Percentiles rank a stretch among this genome's conserved stretches.
Conservation (phyloP, 2,329 filamentous ascomycete species). For the Cladosporium austrohemisphaericum region DNA sequence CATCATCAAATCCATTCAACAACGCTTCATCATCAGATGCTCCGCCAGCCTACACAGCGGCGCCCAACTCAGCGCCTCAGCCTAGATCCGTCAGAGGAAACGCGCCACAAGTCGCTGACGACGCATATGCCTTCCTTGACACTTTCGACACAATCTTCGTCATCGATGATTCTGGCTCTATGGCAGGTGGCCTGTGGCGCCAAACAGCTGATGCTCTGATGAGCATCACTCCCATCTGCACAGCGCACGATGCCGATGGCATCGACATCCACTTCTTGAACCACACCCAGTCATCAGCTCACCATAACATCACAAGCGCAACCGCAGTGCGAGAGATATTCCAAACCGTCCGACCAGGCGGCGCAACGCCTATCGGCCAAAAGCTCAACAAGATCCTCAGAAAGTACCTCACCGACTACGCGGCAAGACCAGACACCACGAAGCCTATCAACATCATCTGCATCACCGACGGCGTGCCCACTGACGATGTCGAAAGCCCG, state of each 20-base stretch:
- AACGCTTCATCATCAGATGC: constrained; percentile 21
- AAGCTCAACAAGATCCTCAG: constrained; percentile 68
- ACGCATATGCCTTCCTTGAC: constrained; percentile 70
- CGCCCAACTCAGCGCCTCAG: constrained; percentile 37
- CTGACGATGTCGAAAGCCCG: constrained; percentile 70
- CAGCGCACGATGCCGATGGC: constrained; percentile 72
- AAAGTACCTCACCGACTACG: constrained; percentile 63
- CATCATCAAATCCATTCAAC: neutral
- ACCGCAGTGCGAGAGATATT: constrained; percentile 67
- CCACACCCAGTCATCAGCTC: constrained; percentile 55
- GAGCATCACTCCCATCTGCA: constrained; percentile 77
- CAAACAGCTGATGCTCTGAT: constrained; percentile 69
- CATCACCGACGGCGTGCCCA: constrained; percentile 82
- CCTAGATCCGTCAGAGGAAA: constrained; percentile 19
- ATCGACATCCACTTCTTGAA: constrained; percentile 93
- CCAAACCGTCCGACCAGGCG: constrained; percentile 57
- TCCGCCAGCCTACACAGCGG: constrained; percentile 40
- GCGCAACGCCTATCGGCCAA: constrained; percentile 70
- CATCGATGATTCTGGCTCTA: constrained; percentile 88
- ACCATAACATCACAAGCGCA: constrained; percentile 60
- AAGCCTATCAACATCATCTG: constrained; percentile 89
- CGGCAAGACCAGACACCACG: constrained; percentile 45
- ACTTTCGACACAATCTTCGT: constrained; percentile 85
- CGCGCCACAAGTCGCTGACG: constrained; percentile 46
- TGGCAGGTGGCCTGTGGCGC: constrained; percentile 72